Conservation (phyloP, 1,284 basidiomycete genomes). For the Marasmius sp. region DNA sequence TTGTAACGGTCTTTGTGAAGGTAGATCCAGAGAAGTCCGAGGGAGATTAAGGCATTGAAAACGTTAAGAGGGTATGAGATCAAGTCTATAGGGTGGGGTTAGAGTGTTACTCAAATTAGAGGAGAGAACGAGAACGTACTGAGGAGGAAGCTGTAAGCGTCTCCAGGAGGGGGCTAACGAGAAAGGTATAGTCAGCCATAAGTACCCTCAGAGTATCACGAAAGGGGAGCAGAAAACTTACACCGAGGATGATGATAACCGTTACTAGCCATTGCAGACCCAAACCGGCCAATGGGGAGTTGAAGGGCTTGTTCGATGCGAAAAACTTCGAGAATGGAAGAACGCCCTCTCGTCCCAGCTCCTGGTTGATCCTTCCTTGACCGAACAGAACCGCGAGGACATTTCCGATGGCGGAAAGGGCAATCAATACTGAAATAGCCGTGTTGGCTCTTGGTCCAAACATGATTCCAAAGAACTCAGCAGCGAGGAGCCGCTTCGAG, state of each 20-base stretch:
- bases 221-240: neutral
- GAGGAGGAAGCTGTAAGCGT: constrained; percentile 11
- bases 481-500: constrained; percentile 30
- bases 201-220: no score
- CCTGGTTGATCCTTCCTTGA: constrained; percentile 38
- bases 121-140: neutral
- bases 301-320: constrained; percentile 35
- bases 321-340: constrained; percentile 36
- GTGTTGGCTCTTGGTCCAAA: constrained; percentile 50
- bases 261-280: constrained; percentile 12
- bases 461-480: constrained; percentile 34
- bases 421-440: constrained; percentile 48
- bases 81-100: neutral
- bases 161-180: constrained; percentile 8
- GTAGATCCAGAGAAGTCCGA: constrained; percentile 10
- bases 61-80: constrained; percentile 12
- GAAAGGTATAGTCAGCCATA: neutral
- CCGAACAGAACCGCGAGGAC: constrained; percentile 44
- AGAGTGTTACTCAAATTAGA: neutral
- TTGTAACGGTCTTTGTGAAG: neutral
- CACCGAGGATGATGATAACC: neutral
- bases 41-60: constrained; percentile 10
- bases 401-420: constrained; percentile 54
- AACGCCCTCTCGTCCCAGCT: constrained; percentile 37
- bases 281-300: constrained; percentile 35